phyloP scores from a whole-genome alignment of 805 yeast genomes.

The Debaryomyces prosopidis region DNA sequence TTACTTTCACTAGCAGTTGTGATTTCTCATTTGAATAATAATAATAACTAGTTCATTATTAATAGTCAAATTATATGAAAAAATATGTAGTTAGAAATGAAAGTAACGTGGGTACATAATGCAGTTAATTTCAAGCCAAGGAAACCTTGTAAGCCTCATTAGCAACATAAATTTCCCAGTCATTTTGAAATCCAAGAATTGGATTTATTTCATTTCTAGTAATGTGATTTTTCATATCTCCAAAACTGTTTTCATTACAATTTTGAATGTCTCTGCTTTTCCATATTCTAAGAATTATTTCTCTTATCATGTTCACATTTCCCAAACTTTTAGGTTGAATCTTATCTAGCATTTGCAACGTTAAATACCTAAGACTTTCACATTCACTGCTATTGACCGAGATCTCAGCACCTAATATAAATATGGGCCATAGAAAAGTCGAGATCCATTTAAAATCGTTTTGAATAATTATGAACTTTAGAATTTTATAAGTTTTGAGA shows the following conservation, averaged over 20 bases:
- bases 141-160: conserved; percentile 24
- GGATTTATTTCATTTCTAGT: not conserved
- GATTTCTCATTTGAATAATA: too few species aligned
- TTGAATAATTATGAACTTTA: conserved; percentile 25
- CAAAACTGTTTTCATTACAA: conserved; percentile 19
- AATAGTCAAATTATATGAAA: too few species aligned
- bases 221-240: conserved; percentile 4
- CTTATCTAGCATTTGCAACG: conserved; percentile 23
- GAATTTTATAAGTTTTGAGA: conserved; percentile 13
- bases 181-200: conserved; percentile 21
- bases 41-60: too few species aligned
- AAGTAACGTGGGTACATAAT: not conserved
- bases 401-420: conserved; percentile 26
- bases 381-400: conserved; percentile 20
- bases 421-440: conserved; percentile 31
- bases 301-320: conserved; percentile 23
- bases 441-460: conserved; percentile 29
- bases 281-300: conserved; percentile 26
- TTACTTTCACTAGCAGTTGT: too few species aligned
- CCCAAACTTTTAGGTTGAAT: conserved; percentile 27
- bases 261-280: conserved; percentile 26
- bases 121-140: conserved; percentile 15
- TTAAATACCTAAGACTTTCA: conserved; percentile 25
- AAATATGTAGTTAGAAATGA: not conserved
- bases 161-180: conserved; percentile 33